A percentile compares a stretch with the other conserved stretches of the same genome.
These are phyloP conservation scores for Zanthoxylum bungeanum DNA, from an alignment of 345 rosid genomes.

Conservation along the genomic window DNA sequence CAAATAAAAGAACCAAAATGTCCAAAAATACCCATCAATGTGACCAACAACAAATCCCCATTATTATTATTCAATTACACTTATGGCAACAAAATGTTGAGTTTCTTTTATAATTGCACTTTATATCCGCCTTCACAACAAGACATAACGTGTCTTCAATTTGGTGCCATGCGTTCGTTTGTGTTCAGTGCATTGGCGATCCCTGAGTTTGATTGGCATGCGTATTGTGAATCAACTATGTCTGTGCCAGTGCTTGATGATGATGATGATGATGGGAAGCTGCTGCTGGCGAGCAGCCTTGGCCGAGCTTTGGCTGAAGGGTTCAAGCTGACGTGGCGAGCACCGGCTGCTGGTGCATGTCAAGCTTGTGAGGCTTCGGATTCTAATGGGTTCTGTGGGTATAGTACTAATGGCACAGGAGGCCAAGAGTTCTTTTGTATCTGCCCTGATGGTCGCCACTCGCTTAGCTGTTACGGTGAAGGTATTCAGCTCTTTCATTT, in stretches of 20 bases:
- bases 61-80: slow-evolving; percentile 2
- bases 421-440: slow-evolving; percentile 19
- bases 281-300: slow-evolving; percentile 1
- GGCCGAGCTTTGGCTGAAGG: slow-evolving; percentile 19
- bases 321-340: slow-evolving; percentile 25
- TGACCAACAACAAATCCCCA: not conserved
- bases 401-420: not conserved
- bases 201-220: slow-evolving; percentile 34
- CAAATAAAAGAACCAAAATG: slow-evolving; percentile 2
- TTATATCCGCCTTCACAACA: slow-evolving; percentile 29
- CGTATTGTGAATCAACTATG: slow-evolving; percentile 20
- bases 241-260: slow-evolving; percentile 10
- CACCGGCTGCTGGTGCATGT: slow-evolving; percentile 11
- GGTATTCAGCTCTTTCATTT: not conserved
- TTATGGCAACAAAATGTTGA: slow-evolving; percentile 5
- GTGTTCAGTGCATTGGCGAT: slow-evolving; percentile 14
- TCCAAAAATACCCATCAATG: slow-evolving; percentile 9
- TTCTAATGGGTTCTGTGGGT: slow-evolving; percentile 26
- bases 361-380: slow-evolving; percentile 23
- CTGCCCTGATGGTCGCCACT: slow-evolving; percentile 23
- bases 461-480: not conserved
- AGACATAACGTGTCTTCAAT: slow-evolving; percentile 19
- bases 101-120: slow-evolving; percentile 26
- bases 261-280: not conserved
- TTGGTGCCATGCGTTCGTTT: slow-evolving; percentile 18